phyloP scores from a whole-genome alignment of 2,329 filamentous ascomycete species.

The Colletotrichum euphorbiae region DNA sequence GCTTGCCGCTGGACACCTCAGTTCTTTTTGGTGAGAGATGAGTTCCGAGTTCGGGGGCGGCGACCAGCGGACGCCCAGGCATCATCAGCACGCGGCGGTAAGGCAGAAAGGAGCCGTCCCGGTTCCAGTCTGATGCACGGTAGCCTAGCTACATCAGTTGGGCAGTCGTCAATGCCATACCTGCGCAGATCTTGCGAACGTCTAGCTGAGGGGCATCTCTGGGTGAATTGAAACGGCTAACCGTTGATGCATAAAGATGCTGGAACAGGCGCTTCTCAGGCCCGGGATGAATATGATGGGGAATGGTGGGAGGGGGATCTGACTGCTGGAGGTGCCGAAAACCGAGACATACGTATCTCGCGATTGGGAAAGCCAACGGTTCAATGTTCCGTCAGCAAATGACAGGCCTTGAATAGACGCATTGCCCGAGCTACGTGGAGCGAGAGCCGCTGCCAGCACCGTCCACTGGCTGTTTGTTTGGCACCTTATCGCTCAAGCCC shows the following conservation, averaged over 20 bases:
- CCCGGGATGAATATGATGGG: conserved; percentile 4
- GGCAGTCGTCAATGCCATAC: conserved; percentile 29
- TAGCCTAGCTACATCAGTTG: conserved; percentile 9
- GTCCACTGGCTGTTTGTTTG: conserved; percentile 17
- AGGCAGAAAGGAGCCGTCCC: not conserved
- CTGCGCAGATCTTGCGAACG: conserved; percentile 26
- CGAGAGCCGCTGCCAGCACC: conserved; percentile 32
- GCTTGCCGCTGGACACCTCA: conserved; percentile 1
- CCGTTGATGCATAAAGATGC: conserved; percentile 22
- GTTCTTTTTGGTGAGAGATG: not conserved
- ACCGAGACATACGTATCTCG: conserved; percentile 11
- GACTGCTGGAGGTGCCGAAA: conserved; percentile 9
- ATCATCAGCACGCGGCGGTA: not conserved
- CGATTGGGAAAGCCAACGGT: not conserved
- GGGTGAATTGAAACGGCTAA: conserved; percentile 27
- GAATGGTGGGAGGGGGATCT: not conserved
- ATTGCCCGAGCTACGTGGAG: conserved; percentile 31
- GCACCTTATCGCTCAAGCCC: conserved; percentile 20
- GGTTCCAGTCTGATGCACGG: not conserved
- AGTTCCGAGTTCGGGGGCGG: conserved; percentile 2
- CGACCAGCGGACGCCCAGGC: not conserved
- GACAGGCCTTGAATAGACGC: conserved; percentile 12
- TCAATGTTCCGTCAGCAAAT: conserved; percentile 29
- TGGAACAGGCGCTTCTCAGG: conserved; percentile 35
- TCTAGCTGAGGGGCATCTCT: conserved; percentile 1